Base-by-base conservation (phyloP, 352 stramenopile species). In the Pythium aristosporum region DNA sequence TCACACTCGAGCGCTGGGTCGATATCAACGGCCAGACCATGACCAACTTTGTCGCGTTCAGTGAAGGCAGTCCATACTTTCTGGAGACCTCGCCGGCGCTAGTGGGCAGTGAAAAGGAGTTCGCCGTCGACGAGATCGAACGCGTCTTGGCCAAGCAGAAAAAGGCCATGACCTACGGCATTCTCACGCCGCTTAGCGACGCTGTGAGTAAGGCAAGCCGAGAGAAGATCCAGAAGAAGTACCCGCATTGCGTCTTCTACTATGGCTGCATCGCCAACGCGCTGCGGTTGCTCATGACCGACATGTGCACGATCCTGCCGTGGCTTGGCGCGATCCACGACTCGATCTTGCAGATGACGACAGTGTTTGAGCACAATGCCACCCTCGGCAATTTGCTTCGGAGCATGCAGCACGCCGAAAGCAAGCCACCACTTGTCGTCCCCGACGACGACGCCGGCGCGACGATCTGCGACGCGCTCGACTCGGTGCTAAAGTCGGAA, bases 201-300 rank as follows among this genome's bases (percentile, higher is more conserved):
- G 65, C 65, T 11, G 52, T 91, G 48, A 74, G 68, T 34, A 78
- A 73, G 42, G 48, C 59, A n/a, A 82, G 66, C 42, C 76, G 74
- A 11, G 74, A 85, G 34, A 75, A 62, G 46, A 75, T 91, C n/a
- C 73, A 81, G 67, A 81, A 77, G 50, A 85, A 83, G 51, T 57
- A 83, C 50, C 74, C 74, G 20, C 76, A 85, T 60, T 88, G 79
- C 56, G 58, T 73, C 0, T 91, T 91, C 55, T 88, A 80, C 66
- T 74, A 91, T 49, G 82, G 82, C n/a, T 91, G 82, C 46, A 68
- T 82, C 23, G 74, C 63, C 47, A 72, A 80, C 43, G 76, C 82
- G 16, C 60, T 91, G 21, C 62, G 54, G 1, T 56, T 85, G 50
- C 56, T 91, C 46, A 75, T 89, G 46, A 70, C 63, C 16, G 82